Percentiles rank a stretch among this genome's conserved stretches.
These are phyloP conservation scores for Sporothrix pallida DNA, from an alignment of 2,329 filamentous ascomycete genomes.

Conservation along the genomic window DNA sequence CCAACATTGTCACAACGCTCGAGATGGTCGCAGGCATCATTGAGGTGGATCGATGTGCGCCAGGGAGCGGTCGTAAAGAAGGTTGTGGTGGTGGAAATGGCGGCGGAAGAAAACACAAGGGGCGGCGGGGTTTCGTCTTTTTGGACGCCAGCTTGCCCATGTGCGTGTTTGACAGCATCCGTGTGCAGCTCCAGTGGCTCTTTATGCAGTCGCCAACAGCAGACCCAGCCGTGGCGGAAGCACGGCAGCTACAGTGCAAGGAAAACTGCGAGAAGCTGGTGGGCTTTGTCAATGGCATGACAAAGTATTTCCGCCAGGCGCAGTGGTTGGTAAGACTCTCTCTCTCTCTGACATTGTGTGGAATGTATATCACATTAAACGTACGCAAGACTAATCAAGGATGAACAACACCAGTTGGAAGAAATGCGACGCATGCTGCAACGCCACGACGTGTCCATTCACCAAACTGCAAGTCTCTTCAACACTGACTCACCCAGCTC, in stretches of 20 bases:
- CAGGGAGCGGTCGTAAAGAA: no score
- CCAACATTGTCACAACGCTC: conserved; percentile 4
- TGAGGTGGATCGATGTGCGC: neutral
- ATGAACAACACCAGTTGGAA: neutral
- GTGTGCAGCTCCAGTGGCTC: conserved; percentile 20
- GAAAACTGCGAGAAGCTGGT: conserved; percentile 16
- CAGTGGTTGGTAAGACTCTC: conserved; percentile 13
- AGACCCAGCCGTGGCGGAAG: conserved; percentile 10
- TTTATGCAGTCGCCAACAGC: conserved; percentile 19
- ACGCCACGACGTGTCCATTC: conserved; percentile 2
- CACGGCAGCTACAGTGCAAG: neutral
- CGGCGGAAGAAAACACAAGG: neutral
- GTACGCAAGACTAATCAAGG: neutral
- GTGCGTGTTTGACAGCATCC: conserved; percentile 16
- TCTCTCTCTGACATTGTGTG: neutral
- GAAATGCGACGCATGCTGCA: conserved; percentile 13
- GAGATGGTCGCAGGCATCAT: neutral
- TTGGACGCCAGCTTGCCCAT: conserved; percentile 8
- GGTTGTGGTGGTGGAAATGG: no score
- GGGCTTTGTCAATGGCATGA: conserved; percentile 9
- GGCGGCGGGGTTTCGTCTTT: neutral
- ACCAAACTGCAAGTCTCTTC: neutral
- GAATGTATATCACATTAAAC: neutral
- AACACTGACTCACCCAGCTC: neutral
- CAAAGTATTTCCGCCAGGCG: conserved; percentile 20